Percentiles rank a stretch among this genome's conserved stretches.
Evolutionary conservation across 2,329 filamentous ascomycete species (phyloP).

Genomic region (Sporothrix inflata): DNA sequence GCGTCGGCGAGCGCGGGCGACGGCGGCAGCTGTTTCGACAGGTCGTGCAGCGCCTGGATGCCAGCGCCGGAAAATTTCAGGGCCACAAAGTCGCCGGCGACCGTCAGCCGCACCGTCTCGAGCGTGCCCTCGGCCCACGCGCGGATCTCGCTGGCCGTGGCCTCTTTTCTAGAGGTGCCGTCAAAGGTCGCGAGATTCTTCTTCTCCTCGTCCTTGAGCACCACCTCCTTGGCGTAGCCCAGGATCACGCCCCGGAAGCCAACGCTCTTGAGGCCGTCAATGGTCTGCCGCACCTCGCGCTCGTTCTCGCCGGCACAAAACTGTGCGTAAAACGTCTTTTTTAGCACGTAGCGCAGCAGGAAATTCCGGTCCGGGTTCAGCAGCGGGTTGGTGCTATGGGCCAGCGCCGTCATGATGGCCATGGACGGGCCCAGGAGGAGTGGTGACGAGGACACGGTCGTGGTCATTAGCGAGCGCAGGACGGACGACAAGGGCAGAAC

Average conservation of each 20-base stretch:
- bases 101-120: constrained; percentile 73
- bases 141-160: constrained; percentile 61
- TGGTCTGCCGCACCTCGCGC: constrained; percentile 67
- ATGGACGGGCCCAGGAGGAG: constrained; percentile 72
- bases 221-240: constrained; percentile 81
- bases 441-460: constrained; percentile 70
- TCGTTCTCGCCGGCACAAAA: constrained; percentile 84
- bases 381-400: constrained; percentile 67
- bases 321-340: constrained; percentile 85
- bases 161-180: constrained; percentile 52
- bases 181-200: constrained; percentile 48
- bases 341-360: constrained; percentile 69
- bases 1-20: constrained; percentile 67
- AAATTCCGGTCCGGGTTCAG: constrained; percentile 78
- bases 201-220: constrained; percentile 62
- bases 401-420: constrained; percentile 67
- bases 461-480: constrained; percentile 70
- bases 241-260: constrained; percentile 85
- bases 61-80: constrained; percentile 85
- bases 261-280: constrained; percentile 67
- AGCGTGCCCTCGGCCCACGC: constrained; percentile 76
- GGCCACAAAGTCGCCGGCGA: constrained; percentile 68
- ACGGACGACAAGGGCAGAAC: constrained; percentile 69
- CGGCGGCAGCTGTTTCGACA: constrained; percentile 65
- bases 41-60: constrained; percentile 67